Evolutionary conservation across 2,329 filamentous ascomycete species (phyloP).

Genomic region (Elsinoe necatrix): DNA sequence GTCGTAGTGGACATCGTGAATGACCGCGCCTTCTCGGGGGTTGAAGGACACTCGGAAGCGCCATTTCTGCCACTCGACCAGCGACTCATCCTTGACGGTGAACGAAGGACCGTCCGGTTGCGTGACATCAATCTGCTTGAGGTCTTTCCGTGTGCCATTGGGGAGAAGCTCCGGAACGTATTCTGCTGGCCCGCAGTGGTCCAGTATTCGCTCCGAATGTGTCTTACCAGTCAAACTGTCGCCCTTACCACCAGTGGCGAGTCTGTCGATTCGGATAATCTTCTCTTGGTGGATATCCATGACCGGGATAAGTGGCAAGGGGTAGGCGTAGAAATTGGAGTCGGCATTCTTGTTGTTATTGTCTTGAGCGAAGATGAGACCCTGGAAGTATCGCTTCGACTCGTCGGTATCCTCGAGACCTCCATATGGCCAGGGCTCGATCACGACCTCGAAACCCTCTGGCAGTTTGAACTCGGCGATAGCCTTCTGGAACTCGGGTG

Average conservation of each 20-base stretch:
- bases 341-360: conserved; percentile 37
- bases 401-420: conserved; percentile 25
- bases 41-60: conserved; percentile 61
- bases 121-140: conserved; percentile 62
- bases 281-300: conserved; percentile 25
- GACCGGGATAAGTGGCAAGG: conserved; percentile 27
- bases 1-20: conserved; percentile 63
- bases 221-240: conserved; percentile 32
- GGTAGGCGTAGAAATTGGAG: conserved; percentile 28
- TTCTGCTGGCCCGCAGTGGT: conserved; percentile 46
- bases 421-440: conserved; percentile 28
- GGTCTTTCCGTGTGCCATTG: conserved; percentile 33
- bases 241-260: conserved; percentile 27
- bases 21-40: conserved; percentile 58
- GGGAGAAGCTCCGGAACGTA: conserved; percentile 38
- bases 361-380: conserved; percentile 26
- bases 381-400: conserved; percentile 26
- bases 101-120: conserved; percentile 65
- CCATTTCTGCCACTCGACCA: conserved; percentile 43
- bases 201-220: conserved; percentile 30
- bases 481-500: conserved; percentile 26
- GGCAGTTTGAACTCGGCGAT: conserved; percentile 27
- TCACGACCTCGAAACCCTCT: conserved; percentile 24
- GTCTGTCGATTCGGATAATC: conserved; percentile 27
- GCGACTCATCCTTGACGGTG: conserved; percentile 39